phyloP scores from a whole-genome alignment of 192 early-diverging fungal species.

The Coemansia biformis region DNA sequence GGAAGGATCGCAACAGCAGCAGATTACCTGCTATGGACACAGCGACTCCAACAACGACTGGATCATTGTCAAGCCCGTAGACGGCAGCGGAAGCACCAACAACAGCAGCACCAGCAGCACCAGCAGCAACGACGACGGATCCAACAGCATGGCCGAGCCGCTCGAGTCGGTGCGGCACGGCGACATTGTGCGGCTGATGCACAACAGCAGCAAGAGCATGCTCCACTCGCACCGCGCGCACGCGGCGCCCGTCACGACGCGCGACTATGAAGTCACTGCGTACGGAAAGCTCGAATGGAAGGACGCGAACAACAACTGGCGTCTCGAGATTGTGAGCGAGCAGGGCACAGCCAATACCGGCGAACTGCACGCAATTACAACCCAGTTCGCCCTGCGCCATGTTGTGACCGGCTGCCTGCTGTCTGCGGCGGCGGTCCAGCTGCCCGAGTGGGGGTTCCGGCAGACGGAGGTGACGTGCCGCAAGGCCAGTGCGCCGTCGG shows the following conservation, averaged over 20 bases:
- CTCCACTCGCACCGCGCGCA: constrained; percentile 65
- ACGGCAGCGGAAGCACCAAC: not conserved
- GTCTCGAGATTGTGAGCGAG: constrained; percentile 49
- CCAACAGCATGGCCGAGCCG: constrained; percentile 22
- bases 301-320: constrained; percentile 57
- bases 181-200: constrained; percentile 69
- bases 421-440: constrained; percentile 57
- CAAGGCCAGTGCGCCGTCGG: constrained; percentile 42
- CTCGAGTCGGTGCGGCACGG: constrained; percentile 55
- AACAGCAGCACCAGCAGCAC: constrained; percentile 12
- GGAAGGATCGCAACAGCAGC: constrained; percentile 65
- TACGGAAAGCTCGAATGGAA: constrained; percentile 54
- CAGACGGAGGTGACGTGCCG: constrained; percentile 92
- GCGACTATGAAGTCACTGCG: constrained; percentile 55
- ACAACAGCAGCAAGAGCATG: constrained; percentile 50
- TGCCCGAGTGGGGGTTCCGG: constrained; percentile 83
- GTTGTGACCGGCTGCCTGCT: constrained; percentile 68
- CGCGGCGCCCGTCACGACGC: constrained; percentile 56
- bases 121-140: constrained; percentile 6
- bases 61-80: constrained; percentile 46
- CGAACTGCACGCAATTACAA: constrained; percentile 52
- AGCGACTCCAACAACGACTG: constrained; percentile 67
- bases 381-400: constrained; percentile 64
- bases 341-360: constrained; percentile 33
- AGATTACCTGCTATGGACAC: constrained; percentile 77